Base-by-base conservation (phyloP, 2,329 filamentous ascomycete genomes). In the Bisporella sp. region DNA sequence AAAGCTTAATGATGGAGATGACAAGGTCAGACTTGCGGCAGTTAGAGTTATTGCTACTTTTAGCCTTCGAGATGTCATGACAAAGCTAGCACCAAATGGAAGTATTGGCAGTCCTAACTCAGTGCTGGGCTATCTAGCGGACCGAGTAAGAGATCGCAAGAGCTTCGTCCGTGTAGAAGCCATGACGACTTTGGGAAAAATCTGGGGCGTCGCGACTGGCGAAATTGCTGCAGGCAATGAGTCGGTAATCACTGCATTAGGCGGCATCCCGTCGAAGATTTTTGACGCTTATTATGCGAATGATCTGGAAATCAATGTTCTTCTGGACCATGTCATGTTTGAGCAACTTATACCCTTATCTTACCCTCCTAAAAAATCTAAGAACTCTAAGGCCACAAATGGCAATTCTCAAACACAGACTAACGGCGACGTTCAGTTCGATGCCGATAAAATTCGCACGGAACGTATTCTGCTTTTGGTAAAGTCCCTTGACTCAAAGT, bases 141-240 rank as follows among this genome's bases (percentile, higher is more conserved):
- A 96, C 63, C 82, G 93, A 56, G 89, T 89, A 57, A 89, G 91
- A 59, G 95, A 99, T 69, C 85, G 85, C 55, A 92, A 86, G 65
- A 80, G 84, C 11, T 74, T 80, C 41, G 88, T 99, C 8, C 87
- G 92, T 51, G 82, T 87, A 39, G 89, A 92, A 60, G 91, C 89
- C 29, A 95, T 96, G 80, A 85, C 83, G 46, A 75, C 95, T 6
- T 73, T 97, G 1, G 88, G 82, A 8, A 88, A 84, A 54, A 83
- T 97, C 31, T 99, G 93, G 93, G 91, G 89, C n/a, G 91, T 95
- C 13, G 92, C 89, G 9, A 82, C 85, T 13, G 88, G 89, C 13
- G 91, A 96, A 61, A 87, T 99, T 59, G 83, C 88, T 29, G 81
- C 85, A 47, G 89, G 88, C 11, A 86, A 92, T 60, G 89, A 96